Evolutionary conservation across 2,329 filamentous ascomycete genomes (phyloP), one percentile per base, ranked within the genome.

Genomic region (Elsinoe ampelina): DNA sequence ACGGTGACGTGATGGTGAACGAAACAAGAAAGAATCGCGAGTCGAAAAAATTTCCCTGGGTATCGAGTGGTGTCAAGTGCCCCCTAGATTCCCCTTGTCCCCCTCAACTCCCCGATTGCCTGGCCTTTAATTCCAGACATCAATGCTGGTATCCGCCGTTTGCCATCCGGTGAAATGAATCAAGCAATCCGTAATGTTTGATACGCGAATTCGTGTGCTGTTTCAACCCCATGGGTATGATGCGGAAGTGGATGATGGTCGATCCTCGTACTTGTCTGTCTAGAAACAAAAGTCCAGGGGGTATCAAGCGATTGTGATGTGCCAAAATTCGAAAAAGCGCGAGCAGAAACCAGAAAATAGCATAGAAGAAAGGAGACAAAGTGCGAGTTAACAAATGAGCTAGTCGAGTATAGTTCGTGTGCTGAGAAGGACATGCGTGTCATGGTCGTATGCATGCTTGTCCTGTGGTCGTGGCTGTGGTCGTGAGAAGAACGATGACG

Each of bases 301-400:
- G 48, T 52, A 52, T 52, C 48, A 52, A 52, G 48, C 48, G 48
- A 52, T 52, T 55, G 45, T 57, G 45, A 54, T 30, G 47, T 48
- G 47, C 51, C 51, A 17, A 54, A 41, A 20, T 45, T 19, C 26
- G 17, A 52, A n/a, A 39, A 52, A 15, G 32, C 15, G 19, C 34
- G 34, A 17, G 48, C 10, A 50, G 5, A 58, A 50, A 47, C 7
- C 48, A 58, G 34, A n/a, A 38, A 39, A 57, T 45, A 13, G 38
- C 43, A 47, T 48, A 47, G 47, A 43, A 54, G 38, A 54, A 47
- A 51, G 43, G 43, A 34, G 47, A 39, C 15, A 45, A 54, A 55
- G 26, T 30, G 26, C 26, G 26, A 30, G 26, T 30, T 30, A 45
- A 45, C 48, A 26, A 36, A 36, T 43, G 13, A 52, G 15, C 13